These are phyloP conservation scores for Fusarium sp. DNA, from an alignment of 2,329 filamentous ascomycete genomes.

Conservation along the genomic window DNA sequence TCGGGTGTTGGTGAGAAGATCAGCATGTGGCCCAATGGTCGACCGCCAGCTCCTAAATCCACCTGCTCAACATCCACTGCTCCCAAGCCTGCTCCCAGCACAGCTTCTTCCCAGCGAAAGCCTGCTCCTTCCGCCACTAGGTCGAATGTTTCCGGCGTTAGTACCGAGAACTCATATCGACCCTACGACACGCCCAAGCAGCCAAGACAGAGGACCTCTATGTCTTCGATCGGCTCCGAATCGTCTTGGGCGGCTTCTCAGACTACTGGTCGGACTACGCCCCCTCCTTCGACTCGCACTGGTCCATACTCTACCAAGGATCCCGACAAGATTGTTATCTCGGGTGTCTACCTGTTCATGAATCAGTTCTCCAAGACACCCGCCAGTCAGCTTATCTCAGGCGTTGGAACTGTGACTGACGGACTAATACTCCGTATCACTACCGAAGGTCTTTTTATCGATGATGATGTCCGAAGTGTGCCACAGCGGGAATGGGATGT, in stretches of 20 bases:
- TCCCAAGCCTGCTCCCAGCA: constrained; percentile 41
- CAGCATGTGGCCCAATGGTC: constrained; percentile 76
- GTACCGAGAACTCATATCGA: constrained; percentile 77
- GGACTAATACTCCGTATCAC: constrained; percentile 92
- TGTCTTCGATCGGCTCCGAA: constrained; percentile 78
- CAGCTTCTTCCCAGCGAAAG: constrained; percentile 48
- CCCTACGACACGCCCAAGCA: constrained; percentile 79
- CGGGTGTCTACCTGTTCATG: constrained; percentile 92
- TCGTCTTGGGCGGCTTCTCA: constrained; percentile 88
- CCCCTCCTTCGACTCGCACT: constrained; percentile 80
- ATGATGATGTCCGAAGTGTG: constrained; percentile 91
- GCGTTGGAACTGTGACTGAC: constrained; percentile 87
- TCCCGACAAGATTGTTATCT: constrained; percentile 95
- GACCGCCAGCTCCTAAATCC: constrained; percentile 56
- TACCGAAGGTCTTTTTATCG: constrained; percentile 95
- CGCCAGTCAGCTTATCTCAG: constrained; percentile 87
- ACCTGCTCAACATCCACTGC: constrained; percentile 40
- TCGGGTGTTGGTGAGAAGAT: constrained; percentile 75
- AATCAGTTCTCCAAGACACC: constrained; percentile 91
- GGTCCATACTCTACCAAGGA: constrained; percentile 88
- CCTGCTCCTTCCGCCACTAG: constrained; percentile 63
- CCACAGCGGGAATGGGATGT: constrained; percentile 99
- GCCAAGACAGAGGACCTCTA: constrained; percentile 70
- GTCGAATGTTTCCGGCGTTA: constrained; percentile 69
- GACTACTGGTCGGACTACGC: constrained; percentile 85